Conservation (phyloP, 2,329 filamentous ascomycete species). For the Ilyonectria robusta region DNA sequence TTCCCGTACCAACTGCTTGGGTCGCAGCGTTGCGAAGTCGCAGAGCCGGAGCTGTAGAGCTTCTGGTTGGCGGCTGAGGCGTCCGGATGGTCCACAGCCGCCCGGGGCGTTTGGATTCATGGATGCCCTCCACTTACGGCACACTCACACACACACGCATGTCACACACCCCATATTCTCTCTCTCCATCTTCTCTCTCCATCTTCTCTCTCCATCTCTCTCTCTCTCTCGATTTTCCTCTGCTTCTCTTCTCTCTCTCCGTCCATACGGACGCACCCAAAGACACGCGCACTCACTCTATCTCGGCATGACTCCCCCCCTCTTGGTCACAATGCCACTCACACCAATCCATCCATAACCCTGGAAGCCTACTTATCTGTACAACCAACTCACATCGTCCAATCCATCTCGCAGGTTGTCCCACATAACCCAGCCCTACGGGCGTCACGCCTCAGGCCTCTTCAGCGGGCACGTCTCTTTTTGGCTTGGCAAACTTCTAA, state of each 20-base stretch:
- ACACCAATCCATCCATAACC: neutral
- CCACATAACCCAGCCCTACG: conserved; percentile 2
- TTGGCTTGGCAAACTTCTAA: neutral
- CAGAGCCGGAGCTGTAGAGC: neutral
- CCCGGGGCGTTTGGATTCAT: conserved; percentile 4
- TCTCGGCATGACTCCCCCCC: neutral
- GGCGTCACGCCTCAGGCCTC: neutral
- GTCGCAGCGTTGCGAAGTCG: neutral
- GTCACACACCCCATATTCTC: too few species aligned
- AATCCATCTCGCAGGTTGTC: neutral
- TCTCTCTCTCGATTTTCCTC: too few species aligned
- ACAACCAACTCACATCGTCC: neutral
- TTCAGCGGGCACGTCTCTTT: neutral
- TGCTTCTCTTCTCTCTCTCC: neutral
- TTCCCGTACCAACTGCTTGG: conserved; percentile 3
- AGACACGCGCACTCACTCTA: neutral
- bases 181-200: neutral
- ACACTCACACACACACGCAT: too few species aligned
- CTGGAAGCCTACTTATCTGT: conserved; percentile 5
- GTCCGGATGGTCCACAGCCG: conserved; percentile 5
- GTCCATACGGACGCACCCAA: neutral
- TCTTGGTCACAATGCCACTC: neutral
- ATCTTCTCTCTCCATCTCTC: neutral
- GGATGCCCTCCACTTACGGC: neutral
- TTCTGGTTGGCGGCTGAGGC: neutral